Evolutionary conservation across 2,329 filamentous ascomycete species (phyloP).

Genomic region (Cryphonectria naterciae): DNA sequence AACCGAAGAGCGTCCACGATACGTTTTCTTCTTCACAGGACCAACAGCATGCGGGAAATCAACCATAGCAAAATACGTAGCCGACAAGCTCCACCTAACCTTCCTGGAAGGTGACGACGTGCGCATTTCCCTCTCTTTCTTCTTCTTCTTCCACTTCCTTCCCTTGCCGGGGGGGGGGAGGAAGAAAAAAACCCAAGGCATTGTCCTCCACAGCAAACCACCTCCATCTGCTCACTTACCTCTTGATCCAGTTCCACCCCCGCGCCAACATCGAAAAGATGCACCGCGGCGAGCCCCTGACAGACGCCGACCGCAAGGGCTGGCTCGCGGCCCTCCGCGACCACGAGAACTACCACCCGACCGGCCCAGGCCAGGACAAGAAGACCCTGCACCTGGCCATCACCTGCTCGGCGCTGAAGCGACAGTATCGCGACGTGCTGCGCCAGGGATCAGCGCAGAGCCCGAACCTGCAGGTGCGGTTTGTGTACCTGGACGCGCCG

Average conservation of each 20-base stretch:
- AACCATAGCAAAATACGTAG: slow-evolving; percentile 58
- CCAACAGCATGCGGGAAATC: slow-evolving; percentile 66
- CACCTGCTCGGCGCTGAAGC: slow-evolving; percentile 79
- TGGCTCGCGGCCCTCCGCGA: slow-evolving; percentile 69
- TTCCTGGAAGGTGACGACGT: slow-evolving; percentile 67
- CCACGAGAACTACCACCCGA: slow-evolving; percentile 45
- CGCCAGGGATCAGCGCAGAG: slow-evolving; percentile 61
- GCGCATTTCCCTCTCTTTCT: slow-evolving; percentile 36
- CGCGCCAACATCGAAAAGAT: slow-evolving; percentile 73
- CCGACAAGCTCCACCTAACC: slow-evolving; percentile 52
- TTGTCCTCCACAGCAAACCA: neutral
- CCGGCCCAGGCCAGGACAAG: slow-evolving; percentile 36
- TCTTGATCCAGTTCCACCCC: slow-evolving; percentile 56
- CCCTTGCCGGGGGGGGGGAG: too few relatives aligned
- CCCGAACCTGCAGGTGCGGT: slow-evolving; percentile 64
- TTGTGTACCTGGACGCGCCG: slow-evolving; percentile 70
- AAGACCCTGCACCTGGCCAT: slow-evolving; percentile 65
- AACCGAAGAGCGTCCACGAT: slow-evolving; percentile 21
- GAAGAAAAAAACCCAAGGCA: too few relatives aligned
- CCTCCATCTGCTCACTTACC: neutral
- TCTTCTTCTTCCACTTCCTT: too few relatives aligned
- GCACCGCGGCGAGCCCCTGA: slow-evolving; percentile 68
- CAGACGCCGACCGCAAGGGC: slow-evolving; percentile 76
- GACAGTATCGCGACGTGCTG: slow-evolving; percentile 74
- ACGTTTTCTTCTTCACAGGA: slow-evolving; percentile 64